These are phyloP conservation scores for Boehmeria nivea DNA, from an alignment of 306 rosid genomes.

Conservation along the genomic window DNA sequence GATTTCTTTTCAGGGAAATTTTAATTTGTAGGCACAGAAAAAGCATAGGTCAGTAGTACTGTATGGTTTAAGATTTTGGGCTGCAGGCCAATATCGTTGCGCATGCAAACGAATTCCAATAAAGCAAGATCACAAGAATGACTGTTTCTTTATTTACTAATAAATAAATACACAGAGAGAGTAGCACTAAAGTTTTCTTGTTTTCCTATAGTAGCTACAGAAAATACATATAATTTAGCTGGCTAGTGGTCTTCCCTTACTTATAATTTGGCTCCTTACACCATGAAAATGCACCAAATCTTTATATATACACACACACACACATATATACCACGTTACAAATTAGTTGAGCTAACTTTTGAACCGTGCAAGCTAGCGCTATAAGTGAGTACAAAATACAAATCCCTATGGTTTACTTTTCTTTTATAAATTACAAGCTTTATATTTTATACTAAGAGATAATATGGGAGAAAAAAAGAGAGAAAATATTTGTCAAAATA, in stretches of 20 bases:
- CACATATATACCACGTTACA: neutral
- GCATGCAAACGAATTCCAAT: slow-evolving; percentile 63
- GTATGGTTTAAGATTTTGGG: slow-evolving; percentile 31
- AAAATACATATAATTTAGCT: too few relatives aligned
- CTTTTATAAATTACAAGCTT: neutral
- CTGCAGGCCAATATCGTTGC: slow-evolving; percentile 49
- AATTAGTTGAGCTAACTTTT: slow-evolving; percentile 11
- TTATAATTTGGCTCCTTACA: neutral
- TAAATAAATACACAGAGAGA: too few relatives aligned
- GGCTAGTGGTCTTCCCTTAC: neutral
- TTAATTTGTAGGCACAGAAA: slow-evolving; percentile 20
- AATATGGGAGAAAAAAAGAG: neutral
- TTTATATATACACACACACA: neutral
- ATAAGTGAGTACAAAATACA: neutral
- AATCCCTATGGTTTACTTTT: neutral
- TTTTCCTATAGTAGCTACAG: too few relatives aligned
- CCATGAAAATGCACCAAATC: neutral
- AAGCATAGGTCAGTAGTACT: slow-evolving; percentile 12
- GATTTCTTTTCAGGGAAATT: slow-evolving; percentile 1
- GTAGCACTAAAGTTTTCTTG: too few relatives aligned
- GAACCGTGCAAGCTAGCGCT: neutral
- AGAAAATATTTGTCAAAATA: neutral
- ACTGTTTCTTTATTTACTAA: slow-evolving; percentile 20
- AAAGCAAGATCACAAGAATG: slow-evolving; percentile 29
- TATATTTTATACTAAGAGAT: neutral